Percentiles rank a stretch among this genome's conserved stretches.
Evolutionary conservation across 140 eudicot genomes (phyloP).

Genomic region (Ambrosia hybrid): DNA sequence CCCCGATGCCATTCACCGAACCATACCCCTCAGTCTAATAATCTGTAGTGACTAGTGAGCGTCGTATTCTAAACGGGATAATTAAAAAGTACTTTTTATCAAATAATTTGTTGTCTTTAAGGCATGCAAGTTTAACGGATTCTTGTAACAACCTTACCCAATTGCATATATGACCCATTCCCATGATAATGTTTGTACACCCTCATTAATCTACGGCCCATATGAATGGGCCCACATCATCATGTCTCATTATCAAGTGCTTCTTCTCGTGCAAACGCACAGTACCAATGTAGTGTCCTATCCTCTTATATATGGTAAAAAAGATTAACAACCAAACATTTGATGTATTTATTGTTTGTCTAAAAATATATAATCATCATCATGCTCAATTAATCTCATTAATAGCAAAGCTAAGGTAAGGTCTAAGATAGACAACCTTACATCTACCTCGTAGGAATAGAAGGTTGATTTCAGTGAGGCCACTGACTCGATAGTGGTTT

Average conservation of each 20-base stretch:
- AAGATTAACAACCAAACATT: background rate
- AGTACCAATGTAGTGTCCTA: background rate
- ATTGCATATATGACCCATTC: conserved; percentile 24
- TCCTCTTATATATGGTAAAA: background rate
- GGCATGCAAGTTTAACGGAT: conserved; percentile 17
- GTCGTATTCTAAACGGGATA: background rate
- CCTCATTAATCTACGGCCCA: conserved; percentile 29
- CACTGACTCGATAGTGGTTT: too few species aligned
- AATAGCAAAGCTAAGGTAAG: too few species aligned
- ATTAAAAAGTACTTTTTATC: too few species aligned
- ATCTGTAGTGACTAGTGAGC: background rate
- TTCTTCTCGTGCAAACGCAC: conserved; percentile 23
- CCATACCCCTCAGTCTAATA: too few species aligned
- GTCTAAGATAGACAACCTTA: too few species aligned
- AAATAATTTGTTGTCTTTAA: too few species aligned
- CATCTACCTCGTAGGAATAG: too few species aligned
- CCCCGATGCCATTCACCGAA: too few species aligned
- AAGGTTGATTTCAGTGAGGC: too few species aligned
- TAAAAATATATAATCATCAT: too few species aligned
- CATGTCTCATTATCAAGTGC: conserved; percentile 28
- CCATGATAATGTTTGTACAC: conserved; percentile 27
- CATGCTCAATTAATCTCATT: too few species aligned
- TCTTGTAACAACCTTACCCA: conserved; percentile 11
- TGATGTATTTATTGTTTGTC: background rate
- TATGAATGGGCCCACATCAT: conserved; percentile 31